Evolutionary conservation across 768 basidiomycete species (phyloP).

Genomic region (Grammothele lineata): DNA sequence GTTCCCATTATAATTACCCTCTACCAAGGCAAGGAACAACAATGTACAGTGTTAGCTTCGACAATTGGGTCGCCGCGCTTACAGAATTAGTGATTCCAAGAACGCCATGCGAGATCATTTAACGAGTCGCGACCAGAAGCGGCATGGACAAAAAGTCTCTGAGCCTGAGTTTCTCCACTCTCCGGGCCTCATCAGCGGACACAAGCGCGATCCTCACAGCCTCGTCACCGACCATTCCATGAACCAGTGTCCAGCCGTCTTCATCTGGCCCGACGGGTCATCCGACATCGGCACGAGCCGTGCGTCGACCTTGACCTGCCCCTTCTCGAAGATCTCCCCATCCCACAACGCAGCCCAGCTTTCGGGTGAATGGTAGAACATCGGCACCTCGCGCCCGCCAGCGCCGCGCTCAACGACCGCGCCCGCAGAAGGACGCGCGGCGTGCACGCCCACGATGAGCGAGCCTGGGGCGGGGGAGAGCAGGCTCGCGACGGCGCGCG

Average conservation of each 20-base stretch:
- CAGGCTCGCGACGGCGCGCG: slow-evolving; percentile 34
- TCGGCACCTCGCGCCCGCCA: background rate
- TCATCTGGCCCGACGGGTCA: background rate
- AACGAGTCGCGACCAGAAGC: too few relatives aligned
- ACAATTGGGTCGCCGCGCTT: too few relatives aligned
- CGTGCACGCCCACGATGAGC: slow-evolving; percentile 40
- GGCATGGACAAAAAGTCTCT: too few relatives aligned
- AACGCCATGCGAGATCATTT: too few relatives aligned
- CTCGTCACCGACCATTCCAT: slow-evolving; percentile 25
- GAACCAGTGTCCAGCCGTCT: slow-evolving; percentile 16
- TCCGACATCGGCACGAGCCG: slow-evolving; percentile 1
- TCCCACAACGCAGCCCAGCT: slow-evolving; percentile 37
- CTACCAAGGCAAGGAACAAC: too few relatives aligned
- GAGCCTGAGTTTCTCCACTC: too few relatives aligned
- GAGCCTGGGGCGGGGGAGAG: slow-evolving; percentile 39
- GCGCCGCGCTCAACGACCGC: background rate
- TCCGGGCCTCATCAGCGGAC: too few relatives aligned
- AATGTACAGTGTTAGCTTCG: too few relatives aligned
- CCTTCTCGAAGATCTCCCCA: slow-evolving; percentile 30
- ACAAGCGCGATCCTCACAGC: background rate
- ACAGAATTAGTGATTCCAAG: too few relatives aligned
- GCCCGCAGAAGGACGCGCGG: slow-evolving; percentile 29
- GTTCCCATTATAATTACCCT: too few relatives aligned
- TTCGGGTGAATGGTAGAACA: slow-evolving; percentile 33
- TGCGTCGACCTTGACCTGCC: slow-evolving; percentile 27